Evolutionary conservation across 371 early-diverging fungal species (phyloP), one percentile per base, ranked within the genome.

Genomic region (Mucor mucedo): DNA sequence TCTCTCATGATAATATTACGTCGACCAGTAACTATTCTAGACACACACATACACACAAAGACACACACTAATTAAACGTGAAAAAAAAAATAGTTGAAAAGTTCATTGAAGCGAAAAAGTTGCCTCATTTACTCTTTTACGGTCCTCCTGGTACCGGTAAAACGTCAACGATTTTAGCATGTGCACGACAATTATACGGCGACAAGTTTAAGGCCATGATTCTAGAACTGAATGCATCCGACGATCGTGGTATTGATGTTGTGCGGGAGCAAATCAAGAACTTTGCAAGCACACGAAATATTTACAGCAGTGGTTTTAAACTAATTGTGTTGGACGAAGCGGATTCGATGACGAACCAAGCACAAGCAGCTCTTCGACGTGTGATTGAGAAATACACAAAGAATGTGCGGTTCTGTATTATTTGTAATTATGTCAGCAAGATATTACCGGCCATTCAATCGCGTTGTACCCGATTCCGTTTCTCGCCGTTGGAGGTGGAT

Each of bases 71-170:
- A 21, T 21, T 21, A 21, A 1, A 21, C 21, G 21, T 21, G 21
- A 21, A 21, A 21, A 21, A 21, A 21, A 0, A 28, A 11, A 10
- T 63, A 89, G 95, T 98, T 50, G 85, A 92, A 61, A 77, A 87
- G 10, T 97, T 96, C 71, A 94, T 97, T 60, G 92, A 94, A 41
- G 86, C 91, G 54, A 88, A 91, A 67, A 83, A 90, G 58, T 80
- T 99, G n/a, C 99, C 99, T n/a, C 98, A 99, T 73, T 82, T 99
- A 67, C 82, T 99, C 47, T 93, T 99, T 66, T 98, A 99, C 78
- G 99, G 99, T 2, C 98, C 99, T 30, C 98, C 99, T 4, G 98
- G 98, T 57, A 97, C 96, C 9, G 99, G 99, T 11, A 99, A 99
- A 79, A 99, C 99, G 0, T 96, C 98, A 0, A 93, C 98, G 1